Evolutionary conservation across 2,329 filamentous ascomycete genomes (phyloP).

Genomic region (Fusarium longipes): DNA sequence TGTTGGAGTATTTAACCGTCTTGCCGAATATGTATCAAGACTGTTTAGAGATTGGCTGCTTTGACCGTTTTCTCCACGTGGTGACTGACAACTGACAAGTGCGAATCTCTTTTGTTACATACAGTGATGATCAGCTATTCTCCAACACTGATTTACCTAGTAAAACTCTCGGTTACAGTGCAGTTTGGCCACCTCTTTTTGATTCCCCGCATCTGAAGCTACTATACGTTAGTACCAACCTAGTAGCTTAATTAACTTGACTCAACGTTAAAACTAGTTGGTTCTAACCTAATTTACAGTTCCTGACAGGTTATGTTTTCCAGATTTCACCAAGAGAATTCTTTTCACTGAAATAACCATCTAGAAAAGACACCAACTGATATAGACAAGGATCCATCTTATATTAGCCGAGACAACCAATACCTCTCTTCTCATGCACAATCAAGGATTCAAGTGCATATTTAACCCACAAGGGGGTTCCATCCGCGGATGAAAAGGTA

Average conservation of each 20-base stretch:
- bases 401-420: slow-evolving; percentile 20
- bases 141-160: background rate
- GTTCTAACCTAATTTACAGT: background rate
- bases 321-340: too few relatives aligned
- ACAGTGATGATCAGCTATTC: background rate
- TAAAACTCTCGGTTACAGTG: background rate
- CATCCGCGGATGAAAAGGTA: slow-evolving; percentile 14
- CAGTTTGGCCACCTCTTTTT: background rate
- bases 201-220: background rate
- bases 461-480: slow-evolving; percentile 9
- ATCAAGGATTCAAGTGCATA: slow-evolving; percentile 11
- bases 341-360: too few relatives aligned
- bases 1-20: background rate
- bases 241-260: background rate
- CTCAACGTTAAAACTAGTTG: background rate
- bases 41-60: background rate
- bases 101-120: background rate
- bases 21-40: background rate
- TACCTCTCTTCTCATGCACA: background rate
- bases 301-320: too few relatives aligned
- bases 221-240: background rate
- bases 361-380: too few relatives aligned
- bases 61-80: background rate
- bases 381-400: background rate
- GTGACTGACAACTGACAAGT: background rate